Conservation (phyloP, 305 asterid genomes). For the Solanum hybrid region DNA sequence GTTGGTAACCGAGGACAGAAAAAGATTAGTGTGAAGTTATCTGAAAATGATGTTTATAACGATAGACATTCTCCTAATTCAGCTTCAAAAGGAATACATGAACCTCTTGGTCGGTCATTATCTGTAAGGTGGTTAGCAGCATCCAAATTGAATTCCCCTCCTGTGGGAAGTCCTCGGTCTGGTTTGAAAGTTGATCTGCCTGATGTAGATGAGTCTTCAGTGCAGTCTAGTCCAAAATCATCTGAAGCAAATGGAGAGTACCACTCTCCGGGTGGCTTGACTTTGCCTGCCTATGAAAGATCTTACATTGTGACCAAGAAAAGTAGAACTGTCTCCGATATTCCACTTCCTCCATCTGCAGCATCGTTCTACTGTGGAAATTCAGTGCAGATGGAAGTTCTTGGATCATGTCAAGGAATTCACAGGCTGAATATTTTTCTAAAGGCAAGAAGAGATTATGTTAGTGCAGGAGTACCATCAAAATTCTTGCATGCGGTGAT, state of each 20-base stretch:
- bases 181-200: constrained; percentile 18
- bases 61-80: constrained; percentile 25
- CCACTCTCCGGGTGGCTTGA: constrained; percentile 7
- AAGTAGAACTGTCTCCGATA: constrained; percentile 22
- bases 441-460: constrained; percentile 44
- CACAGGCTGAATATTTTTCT: constrained; percentile 50
- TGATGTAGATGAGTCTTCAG: constrained; percentile 17
- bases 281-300: constrained; percentile 17
- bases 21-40: constrained; percentile 7
- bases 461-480: constrained; percentile 67
- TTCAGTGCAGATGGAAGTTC: constrained; percentile 45
- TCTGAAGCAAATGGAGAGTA: constrained; percentile 26
- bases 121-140: constrained; percentile 55
- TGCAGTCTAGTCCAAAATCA: constrained; percentile 17
- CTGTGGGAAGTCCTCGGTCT: constrained; percentile 19
- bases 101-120: constrained; percentile 41
- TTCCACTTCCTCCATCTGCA: constrained; percentile 70
- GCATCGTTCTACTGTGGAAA: constrained; percentile 55
- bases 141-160: constrained; percentile 27
- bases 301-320: constrained; percentile 34
- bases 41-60: constrained; percentile 19
- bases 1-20: constrained; percentile 30
- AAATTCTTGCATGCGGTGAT: constrained; percentile 66
- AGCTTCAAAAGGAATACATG: constrained; percentile 39
- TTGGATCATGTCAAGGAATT: constrained; percentile 48